Conservation (phyloP, 805 yeast species). For the Metschnikowia hibisci region DNA sequence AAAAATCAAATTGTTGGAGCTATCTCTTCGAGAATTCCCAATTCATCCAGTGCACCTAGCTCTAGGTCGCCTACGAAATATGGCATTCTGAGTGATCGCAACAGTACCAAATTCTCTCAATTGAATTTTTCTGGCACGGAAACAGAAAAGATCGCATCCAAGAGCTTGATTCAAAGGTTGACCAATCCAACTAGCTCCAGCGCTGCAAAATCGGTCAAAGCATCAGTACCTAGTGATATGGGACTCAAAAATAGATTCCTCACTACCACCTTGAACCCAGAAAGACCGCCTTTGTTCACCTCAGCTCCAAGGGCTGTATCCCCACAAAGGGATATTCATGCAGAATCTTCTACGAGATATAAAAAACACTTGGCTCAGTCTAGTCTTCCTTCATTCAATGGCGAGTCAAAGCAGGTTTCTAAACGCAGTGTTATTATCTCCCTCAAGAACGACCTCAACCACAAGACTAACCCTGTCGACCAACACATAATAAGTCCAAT, state of each 20-base stretch:
- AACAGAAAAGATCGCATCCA: not conserved
- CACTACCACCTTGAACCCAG: constrained; percentile 34
- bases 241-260: constrained; percentile 30
- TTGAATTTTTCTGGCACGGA: constrained; percentile 4
- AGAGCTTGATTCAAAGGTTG: constrained; percentile 18
- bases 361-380: constrained; percentile 6
- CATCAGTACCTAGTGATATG: constrained; percentile 2
- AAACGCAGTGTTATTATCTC: constrained; percentile 5
- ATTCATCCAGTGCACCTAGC: constrained; percentile 2
- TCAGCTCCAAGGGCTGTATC: constrained; percentile 9
- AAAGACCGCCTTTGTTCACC: constrained; percentile 24
- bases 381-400: not conserved
- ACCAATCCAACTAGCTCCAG: constrained; percentile 31
- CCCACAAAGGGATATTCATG: constrained; percentile 10
- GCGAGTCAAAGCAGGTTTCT: not conserved
- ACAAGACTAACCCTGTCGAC: constrained; percentile 1
- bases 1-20: not conserved
- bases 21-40: not conserved
- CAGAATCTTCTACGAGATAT: constrained; percentile 17
- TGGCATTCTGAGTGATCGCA: constrained; percentile 4
- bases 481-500: not conserved
- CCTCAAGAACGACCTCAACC: constrained; percentile 2
- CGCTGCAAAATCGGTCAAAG: constrained; percentile 23
- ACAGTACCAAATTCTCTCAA: constrained; percentile 10
- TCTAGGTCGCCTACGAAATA: constrained; percentile 15